Conservation (phyloP, 768 basidiomycete genomes). For the Pholiota molesta region DNA sequence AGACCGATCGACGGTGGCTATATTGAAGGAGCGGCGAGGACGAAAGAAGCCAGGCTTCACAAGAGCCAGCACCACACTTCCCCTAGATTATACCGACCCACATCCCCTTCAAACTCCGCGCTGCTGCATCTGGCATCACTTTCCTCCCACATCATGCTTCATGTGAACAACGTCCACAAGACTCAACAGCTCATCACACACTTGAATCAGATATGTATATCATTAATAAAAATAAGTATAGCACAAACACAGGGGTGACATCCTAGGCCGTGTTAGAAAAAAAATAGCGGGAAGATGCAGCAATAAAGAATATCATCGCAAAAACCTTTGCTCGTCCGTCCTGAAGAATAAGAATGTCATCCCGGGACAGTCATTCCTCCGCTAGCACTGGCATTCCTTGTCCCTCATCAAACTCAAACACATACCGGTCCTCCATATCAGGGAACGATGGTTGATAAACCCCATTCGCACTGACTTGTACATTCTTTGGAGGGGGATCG, state of each 20-base stretch:
- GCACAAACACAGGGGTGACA: neutral
- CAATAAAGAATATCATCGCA: neutral
- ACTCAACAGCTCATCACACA: neutral
- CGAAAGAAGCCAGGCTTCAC: constrained; percentile 22
- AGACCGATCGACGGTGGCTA: constrained; percentile 36
- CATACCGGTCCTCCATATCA: neutral
- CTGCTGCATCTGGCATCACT: constrained; percentile 11
- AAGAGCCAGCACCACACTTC: constrained; percentile 8
- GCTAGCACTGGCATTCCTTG: neutral
- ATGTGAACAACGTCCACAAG: neutral
- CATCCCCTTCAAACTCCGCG: constrained; percentile 20
- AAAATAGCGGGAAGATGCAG: neutral
- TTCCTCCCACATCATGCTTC: neutral
- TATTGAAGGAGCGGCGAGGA: constrained; percentile 12
- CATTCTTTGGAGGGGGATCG: neutral
- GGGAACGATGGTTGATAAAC: neutral
- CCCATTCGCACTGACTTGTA: neutral
- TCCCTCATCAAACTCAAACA: neutral
- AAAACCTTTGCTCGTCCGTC: neutral
- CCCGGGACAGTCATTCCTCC: constrained; percentile 1
- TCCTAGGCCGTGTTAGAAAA: neutral
- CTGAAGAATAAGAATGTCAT: neutral
- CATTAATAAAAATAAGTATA: constrained; percentile 3
- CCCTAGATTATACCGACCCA: constrained; percentile 17
- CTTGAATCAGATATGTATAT: neutral